Base-by-base conservation (phyloP, 345 rosid genomes). In the Gossypium anomalum region DNA sequence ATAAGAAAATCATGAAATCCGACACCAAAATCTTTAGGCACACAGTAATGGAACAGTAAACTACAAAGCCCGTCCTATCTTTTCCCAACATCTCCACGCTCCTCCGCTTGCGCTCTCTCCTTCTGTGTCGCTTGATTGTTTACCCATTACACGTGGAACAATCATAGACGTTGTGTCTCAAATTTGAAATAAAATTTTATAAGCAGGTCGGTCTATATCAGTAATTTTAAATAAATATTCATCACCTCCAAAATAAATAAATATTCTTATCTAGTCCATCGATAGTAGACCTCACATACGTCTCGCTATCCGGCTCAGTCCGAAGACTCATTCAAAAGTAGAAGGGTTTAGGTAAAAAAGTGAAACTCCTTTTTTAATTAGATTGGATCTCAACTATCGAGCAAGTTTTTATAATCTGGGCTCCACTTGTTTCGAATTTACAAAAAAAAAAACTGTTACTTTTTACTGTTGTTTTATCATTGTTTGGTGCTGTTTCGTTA, bases 11-110 rank as follows among this genome's bases (percentile, higher is more conserved):
- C 86, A 76, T 69, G 27, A 68, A 56, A 43, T 17, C 86, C 82
- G 86, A 83, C 88, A 75, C 77, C 76, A 53, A 76, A 85, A 85
- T 85, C 88, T 81, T 53, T 27, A 29, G 65, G 1, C 3, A 5
- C 57, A 79, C 82, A 69, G 86, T 72, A 20, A 47, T 43, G 53
- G 41, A 79, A 78, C 75, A 67, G 76, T 78, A 78, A 81, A 73
- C 82, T 81, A 23, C 71, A 44, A 14, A 16, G 13, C 80, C 81
- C 83, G 81, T 75, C 78, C 65, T 72, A 75, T 45, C 76, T 70
- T 56, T 59, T 52, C 27, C 62, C 7, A 44, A 12, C 48, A 29
- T 41, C 1, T n/a, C 61, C 56, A 66, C 47, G 70, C 75, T 76
- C 74, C 76, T 14, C 49, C 75, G 9, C 45, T 17, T 43, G 72